phyloP scores from a whole-genome alignment of 73 alveolate genomes.

The Loxodes magnus region DNA sequence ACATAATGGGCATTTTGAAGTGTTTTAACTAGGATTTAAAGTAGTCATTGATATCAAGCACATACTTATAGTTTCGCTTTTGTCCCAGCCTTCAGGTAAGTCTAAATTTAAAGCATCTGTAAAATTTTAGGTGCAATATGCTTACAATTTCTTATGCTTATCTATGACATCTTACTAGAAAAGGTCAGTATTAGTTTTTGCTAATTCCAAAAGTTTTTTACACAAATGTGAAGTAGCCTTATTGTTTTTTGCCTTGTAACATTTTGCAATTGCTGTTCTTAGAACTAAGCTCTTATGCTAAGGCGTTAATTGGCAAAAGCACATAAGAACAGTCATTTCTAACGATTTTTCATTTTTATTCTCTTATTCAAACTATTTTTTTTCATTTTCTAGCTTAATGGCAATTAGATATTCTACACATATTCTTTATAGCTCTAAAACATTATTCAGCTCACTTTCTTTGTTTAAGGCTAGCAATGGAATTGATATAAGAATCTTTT shows the following conservation, averaged over 20 bases:
- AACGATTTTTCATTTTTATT: slow-evolving; percentile 3
- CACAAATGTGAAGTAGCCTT: not conserved
- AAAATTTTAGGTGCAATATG: slow-evolving; percentile 3
- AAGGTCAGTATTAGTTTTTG: not conserved
- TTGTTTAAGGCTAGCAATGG: not conserved
- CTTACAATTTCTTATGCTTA: slow-evolving; percentile 10
- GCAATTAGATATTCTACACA: slow-evolving; percentile 11
- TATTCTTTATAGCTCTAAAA: not conserved
- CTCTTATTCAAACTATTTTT: not conserved
- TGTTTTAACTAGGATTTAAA: not conserved
- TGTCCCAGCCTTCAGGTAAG: slow-evolving; percentile 3
- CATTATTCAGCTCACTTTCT: slow-evolving; percentile 7
- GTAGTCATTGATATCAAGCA: slow-evolving; percentile 1
- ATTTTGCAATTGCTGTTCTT: not conserved
- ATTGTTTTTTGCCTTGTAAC: slow-evolving; percentile 1
- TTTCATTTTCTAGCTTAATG: slow-evolving; percentile 3
- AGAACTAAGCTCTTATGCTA: slow-evolving; percentile 3
- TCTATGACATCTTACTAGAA: not conserved
- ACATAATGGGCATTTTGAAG: slow-evolving; percentile 13
- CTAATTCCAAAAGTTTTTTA: slow-evolving; percentile 7
- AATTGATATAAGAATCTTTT: not conserved
- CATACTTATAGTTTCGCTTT: not conserved
- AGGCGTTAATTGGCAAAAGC: slow-evolving; percentile 5
- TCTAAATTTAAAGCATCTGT: slow-evolving; percentile 2
- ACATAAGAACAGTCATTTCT: slow-evolving; percentile 1